These are phyloP conservation scores for Aureobasidium sp. DNA, from an alignment of 2,329 filamentous ascomycete species.

Conservation along the genomic window DNA sequence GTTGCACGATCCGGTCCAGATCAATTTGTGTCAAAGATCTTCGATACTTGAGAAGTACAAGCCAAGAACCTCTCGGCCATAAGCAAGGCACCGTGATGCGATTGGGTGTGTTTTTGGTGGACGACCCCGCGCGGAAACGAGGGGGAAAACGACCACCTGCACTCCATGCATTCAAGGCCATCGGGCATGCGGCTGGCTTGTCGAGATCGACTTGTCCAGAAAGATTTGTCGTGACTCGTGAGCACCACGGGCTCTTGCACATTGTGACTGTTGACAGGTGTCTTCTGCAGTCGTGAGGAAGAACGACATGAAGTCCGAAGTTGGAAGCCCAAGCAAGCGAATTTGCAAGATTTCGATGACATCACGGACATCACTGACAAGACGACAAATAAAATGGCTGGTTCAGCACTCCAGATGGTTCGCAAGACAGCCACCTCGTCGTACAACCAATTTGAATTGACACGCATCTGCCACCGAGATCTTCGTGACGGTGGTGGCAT, in stretches of 20 bases:
- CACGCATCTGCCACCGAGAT: too few relatives aligned
- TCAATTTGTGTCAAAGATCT: neutral
- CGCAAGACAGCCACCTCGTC: too few relatives aligned
- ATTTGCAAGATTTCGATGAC: neutral
- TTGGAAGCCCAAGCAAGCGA: neutral
- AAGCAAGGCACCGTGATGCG: constrained; percentile 13
- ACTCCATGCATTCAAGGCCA: constrained; percentile 1
- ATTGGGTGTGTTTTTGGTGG: constrained; percentile 1
- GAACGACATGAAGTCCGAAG: neutral
- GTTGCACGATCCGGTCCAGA: neutral
- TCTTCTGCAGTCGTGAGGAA: neutral
- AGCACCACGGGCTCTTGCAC: too few relatives aligned
- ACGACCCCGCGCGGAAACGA: constrained; percentile 9
- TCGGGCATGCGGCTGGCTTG: neutral
- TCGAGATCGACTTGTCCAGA: neutral
- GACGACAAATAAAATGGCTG: neutral
- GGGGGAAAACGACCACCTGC: neutral
- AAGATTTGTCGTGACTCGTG: neutral
- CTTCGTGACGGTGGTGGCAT: neutral
- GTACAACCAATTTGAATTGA: too few relatives aligned
- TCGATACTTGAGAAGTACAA: constrained; percentile 8
- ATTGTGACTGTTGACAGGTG: neutral
- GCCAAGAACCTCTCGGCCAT: constrained; percentile 4
- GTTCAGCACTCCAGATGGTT: too few relatives aligned
- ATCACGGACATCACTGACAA: neutral